These are phyloP conservation scores for Mycena amicta DNA, from an alignment of 768 basidiomycete species.

Conservation along the genomic window DNA sequence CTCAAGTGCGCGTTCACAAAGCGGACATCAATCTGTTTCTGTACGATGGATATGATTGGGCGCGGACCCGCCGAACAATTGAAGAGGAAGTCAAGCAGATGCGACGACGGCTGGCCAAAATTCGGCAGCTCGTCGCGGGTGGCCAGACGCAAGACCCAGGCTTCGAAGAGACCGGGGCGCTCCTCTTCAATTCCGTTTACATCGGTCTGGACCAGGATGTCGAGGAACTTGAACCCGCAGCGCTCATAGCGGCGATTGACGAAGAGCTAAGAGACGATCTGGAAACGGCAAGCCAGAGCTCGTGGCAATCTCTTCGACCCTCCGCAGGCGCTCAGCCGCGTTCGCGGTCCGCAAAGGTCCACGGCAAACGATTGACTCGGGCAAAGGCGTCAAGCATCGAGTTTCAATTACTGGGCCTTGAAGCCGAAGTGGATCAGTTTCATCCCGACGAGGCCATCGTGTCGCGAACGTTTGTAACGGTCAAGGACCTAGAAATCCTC, in stretches of 20 bases:
- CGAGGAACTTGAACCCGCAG: constrained; percentile 72
- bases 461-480: constrained; percentile 66
- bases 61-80: constrained; percentile 78
- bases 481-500: constrained; percentile 82
- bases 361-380: constrained; percentile 65
- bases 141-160: constrained; percentile 85
- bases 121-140: constrained; percentile 86
- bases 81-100: constrained; percentile 89
- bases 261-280: constrained; percentile 79
- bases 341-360: constrained; percentile 42
- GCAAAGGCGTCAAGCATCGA: constrained; percentile 85
- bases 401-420: constrained; percentile 66
- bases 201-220: constrained; percentile 85
- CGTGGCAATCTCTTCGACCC: constrained; percentile 86
- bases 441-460: constrained; percentile 55
- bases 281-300: constrained; percentile 78
- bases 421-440: constrained; percentile 71
- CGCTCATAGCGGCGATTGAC: constrained; percentile 89
- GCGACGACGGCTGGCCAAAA: constrained; percentile 82
- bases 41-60: constrained; percentile 97
- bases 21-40: constrained; percentile 71
- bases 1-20: constrained; percentile 60
- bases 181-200: constrained; percentile 93
- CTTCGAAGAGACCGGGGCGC: constrained; percentile 69
- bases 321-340: constrained; percentile 45